Percentiles rank a stretch among this genome's conserved stretches.
Evolutionary conservation across 2,329 filamentous ascomycete genomes (phyloP).

Genomic region (Phialocephala sp.): DNA sequence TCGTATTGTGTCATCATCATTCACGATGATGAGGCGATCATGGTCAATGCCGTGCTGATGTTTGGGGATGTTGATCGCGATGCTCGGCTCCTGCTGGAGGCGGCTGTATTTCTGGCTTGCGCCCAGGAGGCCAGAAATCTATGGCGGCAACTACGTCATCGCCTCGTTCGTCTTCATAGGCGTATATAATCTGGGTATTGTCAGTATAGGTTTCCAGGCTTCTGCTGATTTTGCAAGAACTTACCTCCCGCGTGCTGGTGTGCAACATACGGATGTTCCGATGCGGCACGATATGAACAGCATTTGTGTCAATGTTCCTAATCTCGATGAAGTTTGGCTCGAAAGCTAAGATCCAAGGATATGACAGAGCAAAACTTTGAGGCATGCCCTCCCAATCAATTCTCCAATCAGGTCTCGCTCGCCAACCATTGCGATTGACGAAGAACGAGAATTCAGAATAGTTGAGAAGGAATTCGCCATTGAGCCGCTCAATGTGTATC

Average conservation of each 20-base stretch:
- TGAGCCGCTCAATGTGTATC: conserved; percentile 96
- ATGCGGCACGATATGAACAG: conserved; percentile 93
- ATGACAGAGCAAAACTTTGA: conserved; percentile 89
- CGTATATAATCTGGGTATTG: conserved; percentile 81
- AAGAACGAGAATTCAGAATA: conserved; percentile 99
- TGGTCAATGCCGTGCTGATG: conserved; percentile 38
- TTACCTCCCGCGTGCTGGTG: conserved; percentile 94
- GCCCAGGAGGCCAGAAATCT: conserved; percentile 78
- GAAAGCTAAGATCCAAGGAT: conserved; percentile 96
- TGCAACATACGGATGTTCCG: conserved; percentile 98
- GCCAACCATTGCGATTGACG: conserved; percentile 97
- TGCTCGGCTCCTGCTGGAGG: conserved; percentile 21
- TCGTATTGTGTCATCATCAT: conserved; percentile 13
- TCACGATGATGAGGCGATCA: conserved; percentile 8
- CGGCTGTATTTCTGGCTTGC: conserved; percentile 39
- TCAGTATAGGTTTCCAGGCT: conserved; percentile 23
- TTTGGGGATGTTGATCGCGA: conserved; percentile 33
- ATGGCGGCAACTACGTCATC: conserved; percentile 93
- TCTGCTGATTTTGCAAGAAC: conserved; percentile 39
- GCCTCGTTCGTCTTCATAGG: conserved; percentile 93
- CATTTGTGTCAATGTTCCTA: conserved; percentile 90
- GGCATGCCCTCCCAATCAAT: conserved; percentile 98
- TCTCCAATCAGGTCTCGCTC: conserved; percentile 92
- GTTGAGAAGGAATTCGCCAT: conserved; percentile 95
- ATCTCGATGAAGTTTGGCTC: conserved; percentile 98